Evolutionary conservation across 495 filamentous ascomycete genomes (phyloP).

Genomic region (Xylaria castorea): DNA sequence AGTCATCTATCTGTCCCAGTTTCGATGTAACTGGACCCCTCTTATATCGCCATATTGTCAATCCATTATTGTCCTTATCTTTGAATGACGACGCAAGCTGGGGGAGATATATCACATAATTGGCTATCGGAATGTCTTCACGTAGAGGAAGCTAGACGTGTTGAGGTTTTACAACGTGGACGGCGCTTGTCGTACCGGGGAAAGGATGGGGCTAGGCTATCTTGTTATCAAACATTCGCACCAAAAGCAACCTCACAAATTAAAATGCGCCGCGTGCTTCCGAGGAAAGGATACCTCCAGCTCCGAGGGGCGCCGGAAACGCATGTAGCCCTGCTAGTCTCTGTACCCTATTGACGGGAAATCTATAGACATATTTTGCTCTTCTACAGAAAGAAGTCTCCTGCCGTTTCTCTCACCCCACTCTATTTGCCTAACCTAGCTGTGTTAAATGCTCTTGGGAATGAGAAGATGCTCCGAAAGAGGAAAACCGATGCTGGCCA

Average conservation of each 20-base stretch:
- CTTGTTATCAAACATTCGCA: not conserved
- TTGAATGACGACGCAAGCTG: not conserved
- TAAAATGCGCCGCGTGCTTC: not conserved
- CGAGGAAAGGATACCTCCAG: not conserved
- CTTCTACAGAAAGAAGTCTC: not conserved
- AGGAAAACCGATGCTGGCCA: not conserved
- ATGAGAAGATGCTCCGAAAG: not conserved
- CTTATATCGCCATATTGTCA: not conserved
- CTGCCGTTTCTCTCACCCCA: not conserved
- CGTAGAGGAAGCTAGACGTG: not conserved
- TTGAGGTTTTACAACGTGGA: not conserved
- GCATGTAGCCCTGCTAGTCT: not conserved
- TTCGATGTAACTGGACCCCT: not conserved
- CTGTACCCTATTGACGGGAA: not conserved
- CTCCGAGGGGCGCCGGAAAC: not conserved
- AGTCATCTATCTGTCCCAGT: not conserved
- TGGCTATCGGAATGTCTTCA: not conserved
- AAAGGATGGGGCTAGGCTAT: not conserved
- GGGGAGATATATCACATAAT: not conserved
- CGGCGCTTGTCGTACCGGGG: not conserved
- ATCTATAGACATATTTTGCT: not conserved
- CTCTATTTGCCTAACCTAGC: not conserved
- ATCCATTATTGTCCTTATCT: slow-evolving; percentile 8
- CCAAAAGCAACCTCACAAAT: not conserved
- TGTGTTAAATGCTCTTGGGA: not conserved